phyloP scores from a whole-genome alignment of 371 early-diverging fungal species.

The Ecytonucleospora hepatopenaei region DNA sequence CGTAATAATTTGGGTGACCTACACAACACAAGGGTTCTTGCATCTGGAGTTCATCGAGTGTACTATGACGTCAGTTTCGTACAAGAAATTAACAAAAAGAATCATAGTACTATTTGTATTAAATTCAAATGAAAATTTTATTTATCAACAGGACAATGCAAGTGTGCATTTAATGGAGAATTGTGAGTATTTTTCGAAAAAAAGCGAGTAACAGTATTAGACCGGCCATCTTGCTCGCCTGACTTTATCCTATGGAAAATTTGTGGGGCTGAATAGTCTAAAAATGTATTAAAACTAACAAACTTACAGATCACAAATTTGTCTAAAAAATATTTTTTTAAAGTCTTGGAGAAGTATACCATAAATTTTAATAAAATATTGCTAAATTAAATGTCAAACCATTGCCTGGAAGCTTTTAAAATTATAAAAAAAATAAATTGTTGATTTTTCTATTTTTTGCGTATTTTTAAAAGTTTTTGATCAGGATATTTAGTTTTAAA shows the following conservation, averaged over 20 bases:
- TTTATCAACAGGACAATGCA: constrained; percentile 29
- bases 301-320: neutral
- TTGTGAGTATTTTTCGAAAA: constrained; percentile 1
- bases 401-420: neutral
- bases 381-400: neutral
- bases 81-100: neutral
- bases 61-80: neutral
- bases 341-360: neutral
- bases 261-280: neutral
- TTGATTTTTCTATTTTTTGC: neutral
- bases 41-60: neutral
- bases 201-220: constrained; percentile 7
- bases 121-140: neutral
- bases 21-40: neutral
- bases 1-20: neutral
- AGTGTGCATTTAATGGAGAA: constrained; percentile 21
- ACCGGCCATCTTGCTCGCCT: constrained; percentile 15
- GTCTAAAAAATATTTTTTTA: neutral
- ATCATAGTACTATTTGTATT: neutral
- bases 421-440: neutral
- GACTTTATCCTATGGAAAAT: constrained; percentile 27
- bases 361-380: neutral
- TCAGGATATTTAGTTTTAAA: no score
- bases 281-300: neutral
- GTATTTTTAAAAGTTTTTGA: no score